A percentile compares a stretch with the other conserved stretches of the same genome.
phyloP scores from a whole-genome alignment of 306 rosid genomes.

The Trifolium pratense region DNA sequence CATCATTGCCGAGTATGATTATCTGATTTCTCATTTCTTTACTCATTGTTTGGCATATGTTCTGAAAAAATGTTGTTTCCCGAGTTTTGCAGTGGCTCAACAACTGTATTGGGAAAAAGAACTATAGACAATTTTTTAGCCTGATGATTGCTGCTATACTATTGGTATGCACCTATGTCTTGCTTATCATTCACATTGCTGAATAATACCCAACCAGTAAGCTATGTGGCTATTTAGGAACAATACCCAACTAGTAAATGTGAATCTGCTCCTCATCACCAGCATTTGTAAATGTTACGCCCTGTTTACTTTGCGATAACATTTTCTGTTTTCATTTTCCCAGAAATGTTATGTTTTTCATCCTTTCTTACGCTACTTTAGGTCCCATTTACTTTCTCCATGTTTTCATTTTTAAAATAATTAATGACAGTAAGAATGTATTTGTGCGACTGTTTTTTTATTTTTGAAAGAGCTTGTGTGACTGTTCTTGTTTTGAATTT shows the following conservation, averaged over 20 bases:
- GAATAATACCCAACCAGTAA: neutral
- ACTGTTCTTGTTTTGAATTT: neutral
- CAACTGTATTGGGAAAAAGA: constrained; percentile 90
- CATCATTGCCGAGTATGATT: constrained; percentile 93
- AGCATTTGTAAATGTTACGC: neutral
- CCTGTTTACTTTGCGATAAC: no score
- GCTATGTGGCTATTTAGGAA: neutral
- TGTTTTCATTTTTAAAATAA: neutral
- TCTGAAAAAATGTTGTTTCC: constrained; percentile 29
- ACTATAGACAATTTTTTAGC: constrained; percentile 87
- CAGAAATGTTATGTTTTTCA: no score
- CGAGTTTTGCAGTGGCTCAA: constrained; percentile 85
- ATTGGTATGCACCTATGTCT: constrained; percentile 71
- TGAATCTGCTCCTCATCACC: constrained; percentile 8
- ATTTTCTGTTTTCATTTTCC: no score
- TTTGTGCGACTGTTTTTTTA: neutral
- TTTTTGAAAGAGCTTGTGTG: neutral
- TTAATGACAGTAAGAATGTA: neutral
- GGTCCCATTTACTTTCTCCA: neutral
- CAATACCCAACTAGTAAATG: neutral
- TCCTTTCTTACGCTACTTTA: no score
- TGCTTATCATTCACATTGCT: constrained; percentile 31
- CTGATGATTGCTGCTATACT: constrained; percentile 89
- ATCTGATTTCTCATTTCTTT: constrained; percentile 33
- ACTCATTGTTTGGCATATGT: constrained; percentile 25